A percentile compares a stretch with the other conserved stretches of the same genome.
Conservation (phyloP, 371 early-diverging fungal genomes). For the Synchytrium microbalum region DNA sequence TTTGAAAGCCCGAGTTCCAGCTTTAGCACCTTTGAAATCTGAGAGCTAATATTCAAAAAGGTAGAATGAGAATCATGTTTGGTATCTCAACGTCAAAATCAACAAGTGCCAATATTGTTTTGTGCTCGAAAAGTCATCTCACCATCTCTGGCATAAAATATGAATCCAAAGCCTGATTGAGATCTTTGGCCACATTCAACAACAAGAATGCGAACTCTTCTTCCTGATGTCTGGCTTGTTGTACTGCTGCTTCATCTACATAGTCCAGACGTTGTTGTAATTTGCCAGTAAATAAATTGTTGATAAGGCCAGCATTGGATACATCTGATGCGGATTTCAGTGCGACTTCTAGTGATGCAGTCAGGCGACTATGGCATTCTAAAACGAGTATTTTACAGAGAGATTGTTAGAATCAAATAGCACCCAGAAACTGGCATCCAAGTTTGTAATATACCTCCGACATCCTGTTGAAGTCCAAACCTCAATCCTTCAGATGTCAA, state of each 20-base stretch:
- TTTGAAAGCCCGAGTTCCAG: conserved; percentile 27
- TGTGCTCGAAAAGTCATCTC: conserved; percentile 31
- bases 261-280: conserved; percentile 52
- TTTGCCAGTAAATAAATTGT: conserved; percentile 55
- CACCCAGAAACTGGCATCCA: not conserved
- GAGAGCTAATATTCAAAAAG: conserved; percentile 23
- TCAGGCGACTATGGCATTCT: conserved; percentile 1
- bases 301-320: not conserved
- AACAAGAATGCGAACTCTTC: conserved; percentile 60
- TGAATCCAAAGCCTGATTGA: conserved; percentile 55
- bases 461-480: conserved; percentile 63
- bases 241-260: conserved; percentile 31
- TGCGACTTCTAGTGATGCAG: not conserved
- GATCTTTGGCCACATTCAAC: conserved; percentile 49
- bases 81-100: conserved; percentile 35
- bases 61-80: too few species aligned
- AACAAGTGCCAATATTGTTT: conserved; percentile 48
- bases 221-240: conserved; percentile 39
- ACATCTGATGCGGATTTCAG: not conserved
- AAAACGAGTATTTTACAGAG: not conserved
- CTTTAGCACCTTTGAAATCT: conserved; percentile 43
- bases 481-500: not conserved
- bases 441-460: conserved; percentile 24
- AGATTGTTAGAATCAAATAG: not conserved
- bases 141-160: conserved; percentile 33